Evolutionary conservation across 139 green algal species (phyloP).

Genomic region (Chlorella sp.): DNA sequence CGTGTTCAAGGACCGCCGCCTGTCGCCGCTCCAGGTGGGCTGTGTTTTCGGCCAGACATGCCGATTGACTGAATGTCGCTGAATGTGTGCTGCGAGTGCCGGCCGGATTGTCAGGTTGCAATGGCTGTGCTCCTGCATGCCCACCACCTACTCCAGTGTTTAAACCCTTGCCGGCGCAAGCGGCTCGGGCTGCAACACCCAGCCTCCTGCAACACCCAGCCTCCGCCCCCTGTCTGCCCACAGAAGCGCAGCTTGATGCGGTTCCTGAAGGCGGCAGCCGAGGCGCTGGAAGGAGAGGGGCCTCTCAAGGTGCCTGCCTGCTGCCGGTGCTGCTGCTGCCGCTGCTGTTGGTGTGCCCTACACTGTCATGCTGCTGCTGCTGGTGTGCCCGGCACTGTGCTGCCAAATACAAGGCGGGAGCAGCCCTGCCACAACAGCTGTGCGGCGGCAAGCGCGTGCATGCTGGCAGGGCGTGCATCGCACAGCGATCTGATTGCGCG

Average conservation of each 20-base stretch:
- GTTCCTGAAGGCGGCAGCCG: conserved; percentile 64
- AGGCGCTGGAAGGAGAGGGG: conserved; percentile 20
- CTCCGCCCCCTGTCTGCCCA: background rate
- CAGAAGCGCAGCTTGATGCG: conserved; percentile 84
- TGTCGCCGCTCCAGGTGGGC: conserved; percentile 47
- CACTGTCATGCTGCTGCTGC: background rate
- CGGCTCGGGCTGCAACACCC: too few relatives aligned
- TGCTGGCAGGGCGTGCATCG: too few relatives aligned
- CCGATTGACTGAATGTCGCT: too few relatives aligned
- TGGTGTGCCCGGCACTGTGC: background rate
- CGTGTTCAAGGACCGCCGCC: conserved; percentile 77
- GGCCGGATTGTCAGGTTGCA: too few relatives aligned
- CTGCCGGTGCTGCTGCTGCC: background rate
- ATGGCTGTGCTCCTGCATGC: too few relatives aligned
- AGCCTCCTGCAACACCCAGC: background rate
- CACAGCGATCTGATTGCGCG: too few relatives aligned
- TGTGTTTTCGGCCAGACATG: too few relatives aligned
- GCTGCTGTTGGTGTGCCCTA: background rate
- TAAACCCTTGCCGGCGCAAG: too few relatives aligned
- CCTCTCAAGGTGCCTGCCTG: background rate
- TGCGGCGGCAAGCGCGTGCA: too few relatives aligned
- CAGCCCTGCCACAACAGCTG: too few relatives aligned
- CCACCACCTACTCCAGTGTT: too few relatives aligned
- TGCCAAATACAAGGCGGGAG: background rate
- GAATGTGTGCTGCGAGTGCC: too few relatives aligned